A percentile compares a stretch with the other conserved stretches of the same genome.
phyloP scores from a whole-genome alignment of 1,284 basidiomycete species.

The Somion occarium region DNA sequence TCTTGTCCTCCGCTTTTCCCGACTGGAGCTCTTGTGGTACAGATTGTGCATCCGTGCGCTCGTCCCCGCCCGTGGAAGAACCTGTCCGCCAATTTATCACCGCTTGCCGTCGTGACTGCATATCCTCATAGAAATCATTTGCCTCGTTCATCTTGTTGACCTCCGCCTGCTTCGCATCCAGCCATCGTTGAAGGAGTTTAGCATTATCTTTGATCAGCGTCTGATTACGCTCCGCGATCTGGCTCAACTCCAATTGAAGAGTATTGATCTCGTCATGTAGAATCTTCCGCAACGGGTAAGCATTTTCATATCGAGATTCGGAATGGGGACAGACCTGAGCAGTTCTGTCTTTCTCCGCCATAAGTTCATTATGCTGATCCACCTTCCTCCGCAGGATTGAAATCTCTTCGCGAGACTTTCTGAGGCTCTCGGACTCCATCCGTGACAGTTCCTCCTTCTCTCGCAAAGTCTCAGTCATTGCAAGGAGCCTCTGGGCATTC shows the following conservation, averaged over 20 bases:
- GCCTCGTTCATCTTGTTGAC: conserved; percentile 95
- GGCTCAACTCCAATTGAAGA: conserved; percentile 83
- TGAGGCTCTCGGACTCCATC: conserved; percentile 71
- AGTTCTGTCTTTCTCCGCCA: conserved; percentile 85
- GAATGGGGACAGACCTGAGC: conserved; percentile 59
- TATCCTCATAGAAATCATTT: conserved; percentile 78
- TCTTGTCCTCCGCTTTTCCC: conserved; percentile 38
- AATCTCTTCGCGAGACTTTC: conserved; percentile 71
- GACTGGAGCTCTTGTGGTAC: conserved; percentile 20
- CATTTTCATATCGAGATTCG: too few species aligned
- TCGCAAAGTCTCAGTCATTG: conserved; percentile 91
- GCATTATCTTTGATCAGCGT: conserved; percentile 90
- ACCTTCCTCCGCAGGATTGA: conserved; percentile 67
- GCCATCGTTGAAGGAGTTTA: conserved; percentile 89
- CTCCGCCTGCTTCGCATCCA: conserved; percentile 90
- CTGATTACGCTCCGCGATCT: conserved; percentile 84
- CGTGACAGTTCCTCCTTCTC: conserved; percentile 85
- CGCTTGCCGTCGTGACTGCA: conserved; percentile 64
- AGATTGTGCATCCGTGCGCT: conserved; percentile 19
- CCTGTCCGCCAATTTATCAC: conserved; percentile 45
- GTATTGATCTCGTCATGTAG: conserved; percentile 94
- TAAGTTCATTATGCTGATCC: conserved; percentile 80
- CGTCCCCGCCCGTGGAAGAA: conserved; percentile 18
- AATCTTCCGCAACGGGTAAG: conserved; percentile 45
- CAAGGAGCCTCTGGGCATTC: conserved; percentile 87